A percentile compares a stretch with the other conserved stretches of the same genome.
These are phyloP conservation scores for Russula ochroleuca DNA, from an alignment of 768 basidiomycete genomes.

Conservation along the genomic window DNA sequence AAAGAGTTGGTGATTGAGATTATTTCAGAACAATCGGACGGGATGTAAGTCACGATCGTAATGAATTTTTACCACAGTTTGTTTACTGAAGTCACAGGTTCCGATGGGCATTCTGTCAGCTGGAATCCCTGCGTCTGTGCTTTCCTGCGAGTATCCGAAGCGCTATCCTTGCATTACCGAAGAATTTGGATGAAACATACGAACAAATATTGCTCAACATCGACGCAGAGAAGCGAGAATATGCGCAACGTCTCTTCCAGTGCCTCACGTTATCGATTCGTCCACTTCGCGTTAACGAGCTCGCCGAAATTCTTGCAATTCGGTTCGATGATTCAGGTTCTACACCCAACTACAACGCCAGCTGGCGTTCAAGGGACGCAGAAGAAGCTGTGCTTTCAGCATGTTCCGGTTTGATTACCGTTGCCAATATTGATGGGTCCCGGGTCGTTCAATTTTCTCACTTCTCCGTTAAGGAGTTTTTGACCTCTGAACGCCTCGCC, in stretches of 20 bases:
- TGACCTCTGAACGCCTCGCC: conserved; percentile 7
- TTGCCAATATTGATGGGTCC: neutral
- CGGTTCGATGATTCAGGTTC: conserved; percentile 2
- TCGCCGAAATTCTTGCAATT: conserved; percentile 15
- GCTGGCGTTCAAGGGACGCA: conserved; percentile 1
- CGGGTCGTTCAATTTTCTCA: conserved; percentile 9
- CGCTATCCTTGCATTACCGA: neutral
- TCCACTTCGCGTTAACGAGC: conserved; percentile 12
- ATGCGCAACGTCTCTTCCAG: neutral
- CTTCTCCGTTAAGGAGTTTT: conserved; percentile 16
- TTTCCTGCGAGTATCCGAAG: neutral
- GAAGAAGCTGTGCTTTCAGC: conserved; percentile 8
- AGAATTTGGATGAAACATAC: conserved; percentile 12
- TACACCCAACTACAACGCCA: neutral
- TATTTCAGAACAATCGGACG: conserved; percentile 5
- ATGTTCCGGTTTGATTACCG: conserved; percentile 5
- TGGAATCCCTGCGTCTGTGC: conserved; percentile 2
- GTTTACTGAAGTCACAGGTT: conserved; percentile 4
- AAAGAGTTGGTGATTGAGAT: conserved; percentile 3
- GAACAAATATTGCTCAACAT: neutral
- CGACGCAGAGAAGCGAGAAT: conserved; percentile 12
- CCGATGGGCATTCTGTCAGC: conserved; percentile 10
- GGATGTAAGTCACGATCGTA: neutral
- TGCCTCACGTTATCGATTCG: conserved; percentile 4
- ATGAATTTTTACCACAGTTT: neutral